Evolutionary conservation across 257 asterid species (phyloP), one percentile per base, ranked within the genome.

Genomic region (Ajuga chamaepitys): DNA sequence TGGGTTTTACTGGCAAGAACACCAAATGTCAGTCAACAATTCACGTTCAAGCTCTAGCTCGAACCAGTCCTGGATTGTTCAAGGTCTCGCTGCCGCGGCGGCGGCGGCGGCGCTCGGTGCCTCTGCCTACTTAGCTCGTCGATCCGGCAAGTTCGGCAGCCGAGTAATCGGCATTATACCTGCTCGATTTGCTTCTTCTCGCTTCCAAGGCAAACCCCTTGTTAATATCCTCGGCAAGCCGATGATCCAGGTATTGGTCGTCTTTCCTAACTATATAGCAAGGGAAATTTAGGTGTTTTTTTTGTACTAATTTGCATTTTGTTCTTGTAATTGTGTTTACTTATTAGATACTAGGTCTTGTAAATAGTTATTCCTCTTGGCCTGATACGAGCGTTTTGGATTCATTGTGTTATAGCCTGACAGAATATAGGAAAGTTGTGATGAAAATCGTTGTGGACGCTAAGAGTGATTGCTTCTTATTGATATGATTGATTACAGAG

Each of bases 121-220:
- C 26, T 88, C 80, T 4, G 83, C 82, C 10, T 91, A 76, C 73
- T 50, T 85, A 7, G 62, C 77, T 46, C 79, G 85, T 62, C 85
- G 88, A 61, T 80, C 88, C 55, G 64, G 80, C 1, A 83, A 59
- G 61, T 83, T 93, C 70, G 83, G 95, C 75, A 77, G 85, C 52
- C 86, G 95, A 67, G 95, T 88, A 51, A 66, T 93, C 14, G 96
- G 97, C 32, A 89, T 93, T 42, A 93, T 93, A 77, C 99, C 99
- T 58, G 95, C 99, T 48, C 89, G 97, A 7, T 89, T 65, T 51
- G 96, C 96, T 65, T 93, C 97, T 13, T 78, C 96, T 24, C 91
- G 99, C 20, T 93, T 93, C 71, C 74, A 79, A 8, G 97, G 98
- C 64, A 87, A 89, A 67, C 95, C 97, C n/a, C 96, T 93, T 11